Conservation (phyloP, 2,329 filamentous ascomycete genomes). For the Penicillium concentricum region DNA sequence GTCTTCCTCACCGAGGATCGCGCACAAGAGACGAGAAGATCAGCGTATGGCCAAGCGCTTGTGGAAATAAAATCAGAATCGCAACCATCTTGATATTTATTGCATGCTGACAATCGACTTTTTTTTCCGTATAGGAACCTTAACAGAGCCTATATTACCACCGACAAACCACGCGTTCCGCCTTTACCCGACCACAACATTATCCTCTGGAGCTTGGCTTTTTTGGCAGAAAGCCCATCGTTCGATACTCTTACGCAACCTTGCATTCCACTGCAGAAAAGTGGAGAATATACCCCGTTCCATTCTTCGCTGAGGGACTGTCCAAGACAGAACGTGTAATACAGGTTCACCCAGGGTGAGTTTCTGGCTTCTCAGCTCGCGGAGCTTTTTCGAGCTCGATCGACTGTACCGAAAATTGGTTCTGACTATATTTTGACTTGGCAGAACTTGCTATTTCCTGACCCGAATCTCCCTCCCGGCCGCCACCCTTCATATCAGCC, state of each 20-base stretch:
- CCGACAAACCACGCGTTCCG: constrained; percentile 13
- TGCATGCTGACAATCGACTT: constrained; percentile 10
- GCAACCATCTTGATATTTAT: not conserved
- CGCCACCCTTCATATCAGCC: not conserved
- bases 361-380: not conserved
- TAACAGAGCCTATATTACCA: not conserved
- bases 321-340: constrained; percentile 3
- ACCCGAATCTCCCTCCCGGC: not conserved
- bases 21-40: not conserved
- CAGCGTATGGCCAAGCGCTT: not conserved
- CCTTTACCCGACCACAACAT: constrained; percentile 13
- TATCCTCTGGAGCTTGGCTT: constrained; percentile 1
- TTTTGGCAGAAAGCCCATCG: not conserved
- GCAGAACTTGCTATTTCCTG: not conserved
- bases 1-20: not conserved
- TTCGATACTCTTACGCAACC: constrained; percentile 9
- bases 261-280: constrained; percentile 19
- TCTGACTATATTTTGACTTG: not conserved
- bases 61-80: not conserved
- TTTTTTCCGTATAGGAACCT: constrained; percentile 8
- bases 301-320: constrained; percentile 7
- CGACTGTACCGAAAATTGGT: not conserved
- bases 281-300: constrained; percentile 7
- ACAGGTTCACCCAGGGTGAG: constrained; percentile 11
- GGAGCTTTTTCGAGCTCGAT: not conserved